Evolutionary conservation across 139 green algal genomes (phyloP).

Genomic region (Chara braunii): DNA sequence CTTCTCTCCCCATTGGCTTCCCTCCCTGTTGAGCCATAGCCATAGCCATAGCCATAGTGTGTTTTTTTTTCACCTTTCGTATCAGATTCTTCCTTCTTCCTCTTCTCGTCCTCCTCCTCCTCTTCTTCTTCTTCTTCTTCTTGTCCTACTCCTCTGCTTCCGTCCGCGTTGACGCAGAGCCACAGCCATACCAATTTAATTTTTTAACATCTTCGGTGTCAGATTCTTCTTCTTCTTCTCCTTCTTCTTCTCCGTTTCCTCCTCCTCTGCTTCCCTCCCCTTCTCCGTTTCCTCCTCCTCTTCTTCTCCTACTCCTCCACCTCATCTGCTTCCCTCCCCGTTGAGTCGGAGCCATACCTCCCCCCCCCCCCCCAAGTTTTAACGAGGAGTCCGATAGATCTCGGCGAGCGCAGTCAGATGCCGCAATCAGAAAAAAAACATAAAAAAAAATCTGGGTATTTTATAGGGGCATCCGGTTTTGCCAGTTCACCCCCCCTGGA

Average conservation of each 20-base stretch:
- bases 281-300: not conserved
- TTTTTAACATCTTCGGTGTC: too few species aligned
- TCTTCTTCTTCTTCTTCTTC: too few species aligned
- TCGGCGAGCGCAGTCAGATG: not conserved
- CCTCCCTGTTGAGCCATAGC: too few species aligned
- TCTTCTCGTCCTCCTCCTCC: too few species aligned
- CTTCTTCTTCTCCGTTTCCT: not conserved
- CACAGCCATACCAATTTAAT: too few species aligned
- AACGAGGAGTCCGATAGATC: not conserved
- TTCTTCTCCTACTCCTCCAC: not conserved
- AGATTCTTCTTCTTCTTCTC: slow-evolving; percentile 1
- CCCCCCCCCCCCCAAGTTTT: not conserved
- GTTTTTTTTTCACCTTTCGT: too few species aligned
- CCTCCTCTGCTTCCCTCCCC: not conserved
- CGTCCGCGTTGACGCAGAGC: too few species aligned
- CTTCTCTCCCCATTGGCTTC: not conserved
- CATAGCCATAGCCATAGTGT: too few species aligned
- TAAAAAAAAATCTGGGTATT: not conserved
- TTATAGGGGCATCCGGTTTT: not conserved
- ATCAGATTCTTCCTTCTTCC: too few species aligned
- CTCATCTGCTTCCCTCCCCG: not conserved
- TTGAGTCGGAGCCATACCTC: not conserved
- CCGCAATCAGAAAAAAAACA: not conserved
- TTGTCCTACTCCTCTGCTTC: too few species aligned
- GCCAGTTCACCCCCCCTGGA: not conserved